phyloP scores from a whole-genome alignment of 192 early-diverging fungal genomes.

The Coemansia pectinata region DNA sequence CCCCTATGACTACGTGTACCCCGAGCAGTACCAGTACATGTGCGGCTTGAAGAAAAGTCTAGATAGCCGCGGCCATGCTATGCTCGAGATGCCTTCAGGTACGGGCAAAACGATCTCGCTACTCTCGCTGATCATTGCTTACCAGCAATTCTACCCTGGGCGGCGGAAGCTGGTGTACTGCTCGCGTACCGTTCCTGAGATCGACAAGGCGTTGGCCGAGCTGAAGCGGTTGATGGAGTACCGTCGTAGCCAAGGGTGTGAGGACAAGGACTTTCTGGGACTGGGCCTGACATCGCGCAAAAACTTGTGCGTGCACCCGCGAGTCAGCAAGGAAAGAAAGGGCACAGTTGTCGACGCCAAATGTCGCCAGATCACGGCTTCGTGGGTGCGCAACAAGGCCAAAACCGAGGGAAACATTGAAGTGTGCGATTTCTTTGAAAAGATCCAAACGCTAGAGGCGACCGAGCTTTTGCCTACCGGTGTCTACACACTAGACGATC shows the following conservation, averaged over 20 bases:
- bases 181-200: conserved; percentile 99
- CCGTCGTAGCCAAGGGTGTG: conserved; percentile 63
- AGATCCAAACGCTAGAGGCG: conserved; percentile 64
- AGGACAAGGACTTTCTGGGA: conserved; percentile 81
- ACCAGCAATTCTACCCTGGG: conserved; percentile 90
- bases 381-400: conserved; percentile 85
- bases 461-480: conserved; percentile 72
- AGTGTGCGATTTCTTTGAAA: conserved; percentile 81
- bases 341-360: conserved; percentile 85
- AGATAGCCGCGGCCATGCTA: conserved; percentile 92
- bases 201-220: conserved; percentile 98
- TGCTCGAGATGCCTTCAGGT: conserved; percentile 99
- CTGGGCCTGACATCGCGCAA: conserved; percentile 91
- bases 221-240: conserved; percentile 90
- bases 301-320: conserved; percentile 93
- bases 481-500: conserved; percentile 96
- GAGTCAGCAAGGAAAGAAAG: conserved; percentile 83
- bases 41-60: conserved; percentile 88
- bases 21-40: conserved; percentile 99
- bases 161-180: conserved; percentile 99
- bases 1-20: conserved; percentile 99
- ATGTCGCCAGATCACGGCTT: conserved; percentile 89
- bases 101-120: conserved; percentile 98
- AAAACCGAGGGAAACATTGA: conserved; percentile 54
- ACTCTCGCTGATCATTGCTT: conserved; percentile 92